A percentile compares a stretch with the other conserved stretches of the same genome.
Evolutionary conservation across 176 grass and related monocot genomes (phyloP).

Genomic region (Pontederia paniculata): DNA sequence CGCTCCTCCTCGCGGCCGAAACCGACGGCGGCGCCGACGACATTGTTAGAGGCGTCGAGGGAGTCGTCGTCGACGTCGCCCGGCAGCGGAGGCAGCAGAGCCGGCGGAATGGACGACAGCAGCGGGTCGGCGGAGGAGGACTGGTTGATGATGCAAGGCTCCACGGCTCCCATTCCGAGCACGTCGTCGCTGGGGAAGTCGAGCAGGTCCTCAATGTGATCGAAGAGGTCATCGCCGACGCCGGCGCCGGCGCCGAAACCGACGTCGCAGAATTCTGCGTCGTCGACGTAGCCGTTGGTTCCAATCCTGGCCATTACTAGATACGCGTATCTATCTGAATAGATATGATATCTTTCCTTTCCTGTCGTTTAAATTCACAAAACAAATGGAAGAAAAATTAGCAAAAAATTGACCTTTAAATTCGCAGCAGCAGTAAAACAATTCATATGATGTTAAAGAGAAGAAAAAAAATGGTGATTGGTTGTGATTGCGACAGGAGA

Average conservation of each 20-base stretch:
- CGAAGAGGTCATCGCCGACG: constrained; percentile 51
- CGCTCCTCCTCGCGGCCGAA: constrained; percentile 30
- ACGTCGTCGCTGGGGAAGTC: constrained; percentile 76
- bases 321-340: too few relatives aligned
- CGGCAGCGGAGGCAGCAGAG: constrained; percentile 1
- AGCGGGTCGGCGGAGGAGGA: constrained; percentile 12
- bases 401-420: too few relatives aligned
- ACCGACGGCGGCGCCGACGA: constrained; percentile 2
- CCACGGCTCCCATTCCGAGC: constrained; percentile 38
- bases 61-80: not conserved
- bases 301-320: not conserved
- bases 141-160: constrained; percentile 29
- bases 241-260: constrained; percentile 2
- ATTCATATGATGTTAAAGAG: not conserved
- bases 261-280: not conserved
- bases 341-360: too few relatives aligned
- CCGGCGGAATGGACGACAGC: too few relatives aligned
- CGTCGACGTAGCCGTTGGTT: not conserved
- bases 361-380: too few relatives aligned
- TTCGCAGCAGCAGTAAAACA: not conserved
- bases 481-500: not conserved
- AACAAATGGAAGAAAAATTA: too few relatives aligned
- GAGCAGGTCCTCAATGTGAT: constrained; percentile 89
- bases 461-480: not conserved
- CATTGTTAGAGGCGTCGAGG: constrained; percentile 12